Conservation (phyloP, 2,329 filamentous ascomycete species). For the Colletotrichum simmondsii region DNA sequence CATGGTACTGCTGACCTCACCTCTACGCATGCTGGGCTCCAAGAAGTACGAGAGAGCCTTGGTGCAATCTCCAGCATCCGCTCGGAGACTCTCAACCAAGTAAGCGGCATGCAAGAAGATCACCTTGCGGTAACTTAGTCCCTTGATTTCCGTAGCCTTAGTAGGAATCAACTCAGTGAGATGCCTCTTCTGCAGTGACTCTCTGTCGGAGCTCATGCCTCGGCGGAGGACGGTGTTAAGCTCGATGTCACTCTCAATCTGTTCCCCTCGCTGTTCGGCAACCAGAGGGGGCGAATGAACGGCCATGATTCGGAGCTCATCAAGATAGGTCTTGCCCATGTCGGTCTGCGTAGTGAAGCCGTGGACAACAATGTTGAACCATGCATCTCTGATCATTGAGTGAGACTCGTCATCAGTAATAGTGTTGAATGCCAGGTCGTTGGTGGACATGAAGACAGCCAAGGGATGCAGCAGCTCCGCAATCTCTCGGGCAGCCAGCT, state of each 20-base stretch:
- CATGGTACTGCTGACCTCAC: slow-evolving; percentile 73
- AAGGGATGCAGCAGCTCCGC: slow-evolving; percentile 87
- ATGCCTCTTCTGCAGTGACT: slow-evolving; percentile 82
- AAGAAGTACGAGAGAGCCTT: slow-evolving; percentile 92
- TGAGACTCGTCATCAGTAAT: slow-evolving; percentile 74
- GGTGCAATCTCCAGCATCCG: slow-evolving; percentile 88
- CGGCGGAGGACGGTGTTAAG: slow-evolving; percentile 92
- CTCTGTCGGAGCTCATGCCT: slow-evolving; percentile 83
- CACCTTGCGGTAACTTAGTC: slow-evolving; percentile 87
- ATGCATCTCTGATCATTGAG: slow-evolving; percentile 85
- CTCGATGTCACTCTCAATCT: slow-evolving; percentile 95
- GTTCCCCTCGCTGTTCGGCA: slow-evolving; percentile 87
- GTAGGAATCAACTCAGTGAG: slow-evolving; percentile 79
- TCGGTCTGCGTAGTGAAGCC: slow-evolving; percentile 83
- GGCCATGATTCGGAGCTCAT: slow-evolving; percentile 86
- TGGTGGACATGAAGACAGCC: slow-evolving; percentile 81
- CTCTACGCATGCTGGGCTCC: slow-evolving; percentile 83
- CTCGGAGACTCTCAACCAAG: slow-evolving; percentile 88
- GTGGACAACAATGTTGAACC: slow-evolving; percentile 98
- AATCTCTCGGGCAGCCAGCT: slow-evolving; percentile 88
- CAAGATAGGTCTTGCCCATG: slow-evolving; percentile 76
- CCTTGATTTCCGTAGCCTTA: slow-evolving; percentile 81
- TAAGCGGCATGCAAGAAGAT: slow-evolving; percentile 94
- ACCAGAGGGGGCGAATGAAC: slow-evolving; percentile 89
- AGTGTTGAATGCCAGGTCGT: slow-evolving; percentile 63